These are phyloP conservation scores for Auriscalpium orientale DNA, from an alignment of 768 basidiomycete species.

Conservation along the genomic window DNA sequence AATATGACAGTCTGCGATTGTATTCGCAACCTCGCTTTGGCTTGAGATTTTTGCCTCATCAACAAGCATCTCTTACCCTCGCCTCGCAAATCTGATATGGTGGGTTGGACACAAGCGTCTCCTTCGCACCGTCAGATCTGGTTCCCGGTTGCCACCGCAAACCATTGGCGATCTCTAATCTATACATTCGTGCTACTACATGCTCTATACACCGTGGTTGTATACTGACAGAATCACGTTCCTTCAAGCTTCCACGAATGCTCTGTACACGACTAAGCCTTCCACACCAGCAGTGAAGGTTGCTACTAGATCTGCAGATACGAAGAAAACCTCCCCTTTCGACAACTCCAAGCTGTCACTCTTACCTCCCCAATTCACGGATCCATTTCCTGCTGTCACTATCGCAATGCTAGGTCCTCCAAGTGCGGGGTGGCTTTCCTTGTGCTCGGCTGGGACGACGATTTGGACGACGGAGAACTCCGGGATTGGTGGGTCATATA, in stretches of 20 bases:
- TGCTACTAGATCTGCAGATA: constrained; percentile 64
- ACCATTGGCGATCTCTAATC: too few species aligned
- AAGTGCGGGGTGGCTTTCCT: constrained; percentile 52
- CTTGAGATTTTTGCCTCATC: too few species aligned
- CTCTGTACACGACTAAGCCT: constrained; percentile 53
- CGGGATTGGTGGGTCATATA: constrained; percentile 89
- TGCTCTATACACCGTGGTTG: not conserved
- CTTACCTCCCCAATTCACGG: constrained; percentile 39
- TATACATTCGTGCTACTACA: too few species aligned
- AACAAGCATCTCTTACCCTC: too few species aligned
- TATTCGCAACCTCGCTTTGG: too few species aligned
- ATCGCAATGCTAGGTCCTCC: constrained; percentile 84
- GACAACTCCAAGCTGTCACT: constrained; percentile 32
- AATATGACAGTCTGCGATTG: constrained; percentile 11
- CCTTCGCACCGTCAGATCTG: too few species aligned
- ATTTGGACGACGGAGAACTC: constrained; percentile 86
- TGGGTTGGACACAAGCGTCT: too few species aligned
- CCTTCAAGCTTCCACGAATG: constrained; percentile 46
- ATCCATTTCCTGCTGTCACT: constrained; percentile 61
- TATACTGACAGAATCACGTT: too few species aligned
- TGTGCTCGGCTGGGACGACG: constrained; percentile 34
- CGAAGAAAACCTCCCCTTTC: constrained; percentile 73
- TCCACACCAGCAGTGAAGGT: constrained; percentile 33
- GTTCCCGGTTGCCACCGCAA: too few species aligned
- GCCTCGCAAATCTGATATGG: too few species aligned